Base-by-base conservation (phyloP, 2,329 filamentous ascomycete species). In the Colletotrichum chlorophyti region DNA sequence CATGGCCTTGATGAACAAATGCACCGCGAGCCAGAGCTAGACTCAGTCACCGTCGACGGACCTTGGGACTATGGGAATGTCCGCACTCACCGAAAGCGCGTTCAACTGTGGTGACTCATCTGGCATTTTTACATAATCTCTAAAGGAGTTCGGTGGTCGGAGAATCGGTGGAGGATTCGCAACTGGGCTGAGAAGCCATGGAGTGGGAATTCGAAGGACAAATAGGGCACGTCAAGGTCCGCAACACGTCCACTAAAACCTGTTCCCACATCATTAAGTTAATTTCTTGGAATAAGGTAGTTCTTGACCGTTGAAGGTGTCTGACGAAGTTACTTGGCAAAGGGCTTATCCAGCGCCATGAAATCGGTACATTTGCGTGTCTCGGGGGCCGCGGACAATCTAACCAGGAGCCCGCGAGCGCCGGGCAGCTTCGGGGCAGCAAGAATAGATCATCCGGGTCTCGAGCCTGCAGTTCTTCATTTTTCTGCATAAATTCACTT, bases 81-180 rank as follows among this genome's bases (percentile, higher is more conserved):
- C 54, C 41, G 49, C 31, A 53, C 49, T 37, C 50, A 58, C 49
- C 54, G 54, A 58, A 19, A 53, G 54, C 42, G 49, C 49, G 35
- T 47, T 58, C 29, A 53, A n/a, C n/a, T 32, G 49, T 17, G 35
- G 21, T 29, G 54, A 58, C 23, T 58, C 34, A 32, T 48, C 48
- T 29, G 54, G 21, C 54, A 58, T 53, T 21, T n/a, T 29, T 19
- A 37, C 27, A 34, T 31, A 24, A 17, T 17, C 32, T 19, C 11
- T 4, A 1, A n/a, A 9, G 11, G 23, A 15, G 19, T n/a, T 35
- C n/a, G 47, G 53, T 19, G n/a, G 32, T 31, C 31, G 38, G 47
- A 45, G 32, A 52, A 14, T n/a, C 34, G 26, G n/a, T 23, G 19
- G 29, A 15, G 23, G 35, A 17, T 11, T n/a, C 15, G 38, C 24